Conservation (phyloP, 2,329 filamentous ascomycete genomes). For the Lanzia echinophila region DNA sequence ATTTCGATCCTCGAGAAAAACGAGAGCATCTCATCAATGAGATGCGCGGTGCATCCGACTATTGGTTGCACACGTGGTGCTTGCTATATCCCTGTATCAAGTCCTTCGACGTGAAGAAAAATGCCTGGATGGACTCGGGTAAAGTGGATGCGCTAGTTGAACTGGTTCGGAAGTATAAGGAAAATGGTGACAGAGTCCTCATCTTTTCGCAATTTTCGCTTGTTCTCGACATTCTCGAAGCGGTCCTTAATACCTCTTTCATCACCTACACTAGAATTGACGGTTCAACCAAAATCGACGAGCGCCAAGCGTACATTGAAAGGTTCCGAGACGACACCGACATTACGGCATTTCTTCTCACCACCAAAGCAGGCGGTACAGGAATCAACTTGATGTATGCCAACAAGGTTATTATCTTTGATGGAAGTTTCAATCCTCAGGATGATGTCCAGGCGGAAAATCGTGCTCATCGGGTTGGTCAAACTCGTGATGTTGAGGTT, state of each 20-base stretch:
- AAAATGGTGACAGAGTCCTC: constrained; percentile 77
- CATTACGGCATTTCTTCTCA: constrained; percentile 88
- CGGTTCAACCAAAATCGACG: constrained; percentile 72
- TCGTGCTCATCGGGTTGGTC: constrained; percentile 87
- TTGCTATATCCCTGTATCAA: constrained; percentile 50
- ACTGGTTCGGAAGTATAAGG: constrained; percentile 65
- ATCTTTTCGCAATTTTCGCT: constrained; percentile 93
- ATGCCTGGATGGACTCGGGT: constrained; percentile 58
- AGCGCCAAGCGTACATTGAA: constrained; percentile 83
- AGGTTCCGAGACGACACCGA: constrained; percentile 68
- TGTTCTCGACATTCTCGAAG: constrained; percentile 82
- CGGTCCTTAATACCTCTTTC: constrained; percentile 65
- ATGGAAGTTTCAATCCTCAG: constrained; percentile 95
- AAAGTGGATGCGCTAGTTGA: constrained; percentile 79
- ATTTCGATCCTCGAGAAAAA: constrained; percentile 43
- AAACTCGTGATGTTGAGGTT: constrained; percentile 85
- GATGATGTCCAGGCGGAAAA: constrained; percentile 99
- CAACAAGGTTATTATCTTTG: constrained; percentile 97
- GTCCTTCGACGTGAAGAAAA: constrained; percentile 46
- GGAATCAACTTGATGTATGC: constrained; percentile 93
- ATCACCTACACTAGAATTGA: constrained; percentile 82
- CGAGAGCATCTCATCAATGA: constrained; percentile 46
- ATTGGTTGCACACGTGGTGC: constrained; percentile 60
- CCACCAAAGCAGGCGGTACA: constrained; percentile 90
- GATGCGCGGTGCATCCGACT: constrained; percentile 54